Base-by-base conservation (phyloP, 148 eudicot genomes). In the Spergularia marina region DNA sequence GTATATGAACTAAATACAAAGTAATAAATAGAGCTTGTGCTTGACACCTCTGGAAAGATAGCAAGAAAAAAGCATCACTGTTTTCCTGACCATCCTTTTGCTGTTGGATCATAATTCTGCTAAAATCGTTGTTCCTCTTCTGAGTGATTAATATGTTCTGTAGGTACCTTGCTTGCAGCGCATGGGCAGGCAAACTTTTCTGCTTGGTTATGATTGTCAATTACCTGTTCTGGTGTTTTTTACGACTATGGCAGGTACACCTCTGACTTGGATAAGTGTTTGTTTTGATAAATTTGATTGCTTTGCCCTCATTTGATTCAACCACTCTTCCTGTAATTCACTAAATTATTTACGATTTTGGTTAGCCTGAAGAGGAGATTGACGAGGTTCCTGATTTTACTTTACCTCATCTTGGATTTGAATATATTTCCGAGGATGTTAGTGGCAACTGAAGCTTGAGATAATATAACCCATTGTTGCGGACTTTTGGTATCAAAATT, bases 171-270 rank as follows among this genome's bases (percentile, higher is more conserved):
- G 78, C 89, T 44, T 93, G 98, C 65, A 96, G 98, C 36, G 84
- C 88, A 44, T 94, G 96, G 97, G 98, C 98, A 21, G 97, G 98
- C 82, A 94, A 94, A 86, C 89, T 94, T 49, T 90, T 95, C 77
- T 92, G 90, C 94, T 80, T 95, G 85, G 96, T 95, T 80, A 95
- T 95, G 90, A 88, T 92, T 47, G 80, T 92, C 70, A 87, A 95
- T 82, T 88, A 84, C 72, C 78, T 95, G 68, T 71, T 92, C 51
- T 95, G 98, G 97, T 85, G 84, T 69, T 79, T 95, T 44, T 80
- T 95, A 57, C 81, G 80, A 77, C 68, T 86, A 16, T 89, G 83
- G 87, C 77, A 93, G 98, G 98, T 92, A 86, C 72, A 40, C 62
- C 56, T 21, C 17, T 47, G 41, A 30, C 20, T 70, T 67, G 36